Evolutionary conservation across 2,329 filamentous ascomycete species (phyloP), one percentile per base, ranked within the genome.

Genomic region (Beauveria sp.): DNA sequence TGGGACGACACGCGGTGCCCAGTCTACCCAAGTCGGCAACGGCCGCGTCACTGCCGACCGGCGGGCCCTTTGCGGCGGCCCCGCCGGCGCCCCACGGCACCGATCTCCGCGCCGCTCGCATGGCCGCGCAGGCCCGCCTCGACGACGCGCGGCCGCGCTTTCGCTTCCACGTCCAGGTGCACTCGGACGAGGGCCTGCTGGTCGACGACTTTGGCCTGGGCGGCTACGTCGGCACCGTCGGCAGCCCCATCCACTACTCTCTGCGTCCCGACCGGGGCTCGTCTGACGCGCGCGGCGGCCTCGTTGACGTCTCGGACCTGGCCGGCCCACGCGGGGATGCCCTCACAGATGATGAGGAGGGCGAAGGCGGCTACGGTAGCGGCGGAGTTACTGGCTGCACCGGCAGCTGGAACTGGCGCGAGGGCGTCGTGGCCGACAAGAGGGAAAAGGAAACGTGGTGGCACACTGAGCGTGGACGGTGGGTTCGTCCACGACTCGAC

Each of bases 111-210:
- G 68, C 74, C 22, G 79, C 86, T 1, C 83, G 88, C 0, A 75
- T 86, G 7, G 81, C 84, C 18, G 89, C 89, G 0, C 88, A 92
- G 70, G 73, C 79, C 0, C 80, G 88, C 1, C 79, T 90, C 24
- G 82, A 89, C 43, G 77, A 79, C 22, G 85, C 86, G 0, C 77
- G 79, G 24, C 74, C 75, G 26, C 67, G 74, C 1, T 84, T 85
- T 1, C 77, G 79, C 18, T 86, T 86, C 69, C 77, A 78, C 8
- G 78, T 91, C 42, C 80, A 84, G 12, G 79, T 91, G 1, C 70
- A 77, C 2, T 78, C 81, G 63, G 81, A 84, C 63, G 71, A 79
- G 16, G 83, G 83, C 1, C 71, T 72, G 1, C 66, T 84, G 1
- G 70, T 78, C 1, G 80, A 86, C 34, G 77, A 78, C 2, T 83